Evolutionary conservation across 257 asterid species (phyloP).

Genomic region (Solanum paucissectum): DNA sequence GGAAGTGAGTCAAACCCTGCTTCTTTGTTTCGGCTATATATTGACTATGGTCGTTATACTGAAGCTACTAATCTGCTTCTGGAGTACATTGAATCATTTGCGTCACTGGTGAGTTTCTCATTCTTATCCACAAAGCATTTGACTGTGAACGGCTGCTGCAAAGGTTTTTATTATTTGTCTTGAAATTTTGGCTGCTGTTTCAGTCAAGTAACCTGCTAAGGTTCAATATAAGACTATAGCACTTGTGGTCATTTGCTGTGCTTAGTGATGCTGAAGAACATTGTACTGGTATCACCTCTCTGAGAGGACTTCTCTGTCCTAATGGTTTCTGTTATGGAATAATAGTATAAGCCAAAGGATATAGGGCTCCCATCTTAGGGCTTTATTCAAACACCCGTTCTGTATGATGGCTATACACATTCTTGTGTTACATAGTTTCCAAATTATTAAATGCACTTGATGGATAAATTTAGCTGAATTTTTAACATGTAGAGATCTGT

Average conservation of each 20-base stretch:
- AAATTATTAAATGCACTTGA: neutral
- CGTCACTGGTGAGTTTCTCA: conserved; percentile 47
- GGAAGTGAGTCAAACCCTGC: conserved; percentile 80
- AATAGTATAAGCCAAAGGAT: neutral
- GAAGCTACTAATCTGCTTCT: conserved; percentile 81
- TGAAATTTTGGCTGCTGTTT: neutral
- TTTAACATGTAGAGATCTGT: neutral
- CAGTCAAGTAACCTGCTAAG: neutral
- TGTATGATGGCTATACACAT: neutral
- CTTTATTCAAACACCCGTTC: neutral
- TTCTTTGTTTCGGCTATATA: conserved; percentile 65
- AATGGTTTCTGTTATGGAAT: neutral
- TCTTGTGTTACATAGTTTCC: neutral
- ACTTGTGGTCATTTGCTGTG: neutral
- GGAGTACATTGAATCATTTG: conserved; percentile 63
- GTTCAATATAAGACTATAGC: neutral
- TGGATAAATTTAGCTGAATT: neutral
- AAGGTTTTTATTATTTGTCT: neutral
- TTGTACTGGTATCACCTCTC: neutral
- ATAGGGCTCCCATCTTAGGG: neutral
- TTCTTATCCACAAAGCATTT: neutral
- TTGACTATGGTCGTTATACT: conserved; percentile 69
- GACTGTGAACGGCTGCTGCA: neutral
- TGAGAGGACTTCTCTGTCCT: neutral
- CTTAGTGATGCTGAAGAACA: neutral